Base-by-base conservation (phyloP, 345 rosid species). In the Citrus maxima region DNA sequence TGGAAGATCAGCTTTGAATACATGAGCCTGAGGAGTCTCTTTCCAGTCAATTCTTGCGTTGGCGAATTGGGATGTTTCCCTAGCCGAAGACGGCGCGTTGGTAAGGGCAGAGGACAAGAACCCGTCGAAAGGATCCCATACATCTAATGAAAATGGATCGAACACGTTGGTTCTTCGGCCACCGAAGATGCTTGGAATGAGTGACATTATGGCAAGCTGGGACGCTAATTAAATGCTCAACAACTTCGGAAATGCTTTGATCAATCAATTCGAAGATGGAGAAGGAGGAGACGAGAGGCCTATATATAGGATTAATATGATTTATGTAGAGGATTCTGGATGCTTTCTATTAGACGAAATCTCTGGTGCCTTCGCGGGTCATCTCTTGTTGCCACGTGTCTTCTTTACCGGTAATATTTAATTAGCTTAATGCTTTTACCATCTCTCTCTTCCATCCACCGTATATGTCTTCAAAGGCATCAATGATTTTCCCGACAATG, bases 31-130 rank as follows among this genome's bases (percentile, higher is more conserved):
- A 0, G 88, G 87, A 5, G 87, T 85, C 49, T 85, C 88, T 51
- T 79, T 88, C 88, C 90, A 85, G 71, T 88, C 90, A 22, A 84
- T 75, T 28, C 86, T 85, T 0, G 82, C 77, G 14, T 79, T 80
- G 3, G 78, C 88, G 2, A 84, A 75, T 8, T 78, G 81, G 0
- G 83, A 61, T 3, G 87, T 70, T 61, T 88, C 87, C 0, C 69
- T 42, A 1, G 81, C 82, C 16, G 84, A 73, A 14, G 85, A n/a
- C 0, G 83, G 80, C 30, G 35, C 73, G 21, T 68, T 69, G 59
- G 63, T 22, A 6, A 68, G 4, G 4, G 78, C 68, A 32, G 82
- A 63, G 76, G 51, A 65, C 37, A 69, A 19, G 38, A 69, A 58
- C 34, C 74, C 81, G 30, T 78, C 82, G 3, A 79, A 76, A 2